These are phyloP conservation scores for Leishmania braziliensis DNA, from an alignment of 208 protist genomes.

Conservation along the genomic window DNA sequence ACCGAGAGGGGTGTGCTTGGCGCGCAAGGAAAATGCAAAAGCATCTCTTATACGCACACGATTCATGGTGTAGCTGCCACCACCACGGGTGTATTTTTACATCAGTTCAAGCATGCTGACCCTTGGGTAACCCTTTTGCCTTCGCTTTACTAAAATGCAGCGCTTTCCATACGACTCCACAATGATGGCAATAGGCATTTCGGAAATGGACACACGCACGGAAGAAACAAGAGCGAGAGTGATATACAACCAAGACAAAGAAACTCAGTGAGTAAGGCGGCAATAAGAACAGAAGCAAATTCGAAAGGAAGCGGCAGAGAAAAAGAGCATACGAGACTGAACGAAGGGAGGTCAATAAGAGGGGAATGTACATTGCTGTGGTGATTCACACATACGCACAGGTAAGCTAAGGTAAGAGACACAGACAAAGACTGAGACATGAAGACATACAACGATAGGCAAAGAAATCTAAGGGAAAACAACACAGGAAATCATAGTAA, in stretches of 20 bases:
- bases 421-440: neutral
- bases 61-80: neutral
- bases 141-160: neutral
- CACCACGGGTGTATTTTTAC: neutral
- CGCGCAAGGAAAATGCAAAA: neutral
- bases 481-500: conserved; percentile 7
- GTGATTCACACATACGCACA: neutral
- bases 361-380: neutral
- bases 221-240: neutral
- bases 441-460: conserved; percentile 3
- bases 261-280: neutral
- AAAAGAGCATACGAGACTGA: neutral
- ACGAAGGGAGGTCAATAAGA: neutral
- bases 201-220: neutral
- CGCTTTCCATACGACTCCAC: neutral
- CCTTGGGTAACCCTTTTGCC: neutral
- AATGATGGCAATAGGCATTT: neutral
- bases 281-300: neutral
- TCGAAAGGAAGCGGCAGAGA: conserved; percentile 1
- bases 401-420: neutral
- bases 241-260: neutral
- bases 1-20: neutral
- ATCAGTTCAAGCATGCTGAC: neutral
- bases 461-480: conserved; percentile 1
- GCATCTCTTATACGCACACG: neutral